phyloP scores from a whole-genome alignment of 305 asterid genomes.

The Rubia tinctorum region DNA sequence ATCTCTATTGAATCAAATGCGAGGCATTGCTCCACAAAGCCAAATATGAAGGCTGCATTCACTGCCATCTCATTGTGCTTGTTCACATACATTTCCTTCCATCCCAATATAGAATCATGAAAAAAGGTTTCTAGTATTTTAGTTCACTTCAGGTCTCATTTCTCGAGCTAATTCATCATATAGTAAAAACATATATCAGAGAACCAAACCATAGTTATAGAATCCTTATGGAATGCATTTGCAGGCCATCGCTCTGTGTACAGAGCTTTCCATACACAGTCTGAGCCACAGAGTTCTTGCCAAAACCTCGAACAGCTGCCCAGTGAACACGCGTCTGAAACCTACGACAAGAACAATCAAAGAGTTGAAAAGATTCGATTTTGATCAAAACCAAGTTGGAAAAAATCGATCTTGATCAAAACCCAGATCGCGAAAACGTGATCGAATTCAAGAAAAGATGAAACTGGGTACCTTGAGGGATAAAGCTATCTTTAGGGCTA shows the following conservation, averaged over 20 bases:
- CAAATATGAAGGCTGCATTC: slow-evolving; percentile 40
- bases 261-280: slow-evolving; percentile 69
- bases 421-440: slow-evolving; percentile 20
- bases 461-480: slow-evolving; percentile 51
- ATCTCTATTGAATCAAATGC: slow-evolving; percentile 74
- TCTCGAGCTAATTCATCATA: background rate
- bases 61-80: slow-evolving; percentile 67
- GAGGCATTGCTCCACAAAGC: slow-evolving; percentile 45
- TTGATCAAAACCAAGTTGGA: background rate
- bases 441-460: slow-evolving; percentile 16
- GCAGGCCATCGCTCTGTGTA: slow-evolving; percentile 70
- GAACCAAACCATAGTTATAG: slow-evolving; percentile 4
- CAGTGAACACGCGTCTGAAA: slow-evolving; percentile 66
- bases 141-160: background rate
- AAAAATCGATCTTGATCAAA: slow-evolving; percentile 8
- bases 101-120: slow-evolving; percentile 41
- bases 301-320: slow-evolving; percentile 92
- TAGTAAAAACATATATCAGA: too few relatives aligned
- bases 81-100: slow-evolving; percentile 57
- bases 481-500: slow-evolving; percentile 64
- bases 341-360: slow-evolving; percentile 36
- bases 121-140: too few relatives aligned
- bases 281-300: slow-evolving; percentile 74
- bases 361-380: background rate
- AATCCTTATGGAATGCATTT: slow-evolving; percentile 27